Percentiles rank a stretch among this genome's conserved stretches.
Conservation (phyloP, 2,329 filamentous ascomycete genomes). For the Claviceps paspali region DNA sequence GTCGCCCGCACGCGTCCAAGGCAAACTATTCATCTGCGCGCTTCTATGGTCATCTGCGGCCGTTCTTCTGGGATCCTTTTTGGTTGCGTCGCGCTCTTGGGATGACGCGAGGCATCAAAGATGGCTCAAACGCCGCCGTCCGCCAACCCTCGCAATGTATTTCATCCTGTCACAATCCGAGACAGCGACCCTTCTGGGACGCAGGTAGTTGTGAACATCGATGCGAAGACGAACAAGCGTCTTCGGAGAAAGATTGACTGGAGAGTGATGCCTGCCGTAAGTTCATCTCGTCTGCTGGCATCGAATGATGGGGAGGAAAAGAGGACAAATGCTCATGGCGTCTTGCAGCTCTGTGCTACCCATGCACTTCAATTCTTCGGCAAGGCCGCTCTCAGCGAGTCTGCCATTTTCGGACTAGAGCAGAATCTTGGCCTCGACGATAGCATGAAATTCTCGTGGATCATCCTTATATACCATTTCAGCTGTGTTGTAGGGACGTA, state of each 20-base stretch:
- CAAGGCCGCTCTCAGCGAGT: slow-evolving; percentile 9
- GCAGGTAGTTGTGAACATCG: not conserved
- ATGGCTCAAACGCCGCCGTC: not conserved
- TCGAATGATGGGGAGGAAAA: not conserved
- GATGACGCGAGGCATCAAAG: not conserved
- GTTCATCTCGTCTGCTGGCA: not conserved
- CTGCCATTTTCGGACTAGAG: slow-evolving; percentile 17
- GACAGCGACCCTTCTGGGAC: not conserved
- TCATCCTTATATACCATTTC: slow-evolving; percentile 19
- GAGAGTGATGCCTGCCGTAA: slow-evolving; percentile 12
- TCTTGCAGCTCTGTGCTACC: slow-evolving; percentile 13
- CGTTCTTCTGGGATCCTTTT: not conserved
- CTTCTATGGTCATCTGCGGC: not conserved
- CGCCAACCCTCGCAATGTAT: not conserved
- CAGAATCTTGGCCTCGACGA: slow-evolving; percentile 14
- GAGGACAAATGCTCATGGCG: not conserved
- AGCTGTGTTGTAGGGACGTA: slow-evolving; percentile 18
- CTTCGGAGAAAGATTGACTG: slow-evolving; percentile 8
- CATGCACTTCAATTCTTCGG: slow-evolving; percentile 20
- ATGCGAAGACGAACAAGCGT: not conserved
- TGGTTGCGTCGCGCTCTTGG: not conserved
- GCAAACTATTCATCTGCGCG: not conserved
- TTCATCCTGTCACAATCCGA: not conserved
- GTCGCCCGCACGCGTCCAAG: too few relatives aligned
- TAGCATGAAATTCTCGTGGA: slow-evolving; percentile 16